Conservation (phyloP, 2,329 filamentous ascomycete species). For the Xylaria multiplex region DNA sequence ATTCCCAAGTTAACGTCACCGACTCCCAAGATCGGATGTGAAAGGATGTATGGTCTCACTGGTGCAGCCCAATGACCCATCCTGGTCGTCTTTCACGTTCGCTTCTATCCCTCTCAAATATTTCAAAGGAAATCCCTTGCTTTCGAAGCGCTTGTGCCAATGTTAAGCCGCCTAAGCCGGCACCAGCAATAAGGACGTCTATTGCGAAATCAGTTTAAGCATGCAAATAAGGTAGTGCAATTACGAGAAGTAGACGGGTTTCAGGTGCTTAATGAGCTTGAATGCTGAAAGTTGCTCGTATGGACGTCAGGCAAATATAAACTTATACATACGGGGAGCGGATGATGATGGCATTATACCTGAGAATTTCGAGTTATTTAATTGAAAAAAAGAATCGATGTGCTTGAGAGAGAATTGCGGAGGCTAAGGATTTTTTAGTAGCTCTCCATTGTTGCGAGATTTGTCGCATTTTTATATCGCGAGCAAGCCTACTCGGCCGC, state of each 20-base stretch:
- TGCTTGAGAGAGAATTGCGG: background rate
- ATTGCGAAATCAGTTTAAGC: background rate
- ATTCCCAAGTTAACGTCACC: background rate
- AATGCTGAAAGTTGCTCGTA: background rate
- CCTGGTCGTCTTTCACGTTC: slow-evolving; percentile 37
- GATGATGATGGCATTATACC: slow-evolving; percentile 23
- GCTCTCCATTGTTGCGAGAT: background rate
- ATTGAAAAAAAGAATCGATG: background rate
- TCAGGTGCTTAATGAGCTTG: too few species aligned
- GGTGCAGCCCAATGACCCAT: slow-evolving; percentile 41
- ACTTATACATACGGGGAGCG: slow-evolving; percentile 28
- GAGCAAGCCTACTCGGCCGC: background rate
- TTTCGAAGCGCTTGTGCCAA: slow-evolving; percentile 41
- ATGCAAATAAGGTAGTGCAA: background rate
- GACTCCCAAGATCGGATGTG: background rate
- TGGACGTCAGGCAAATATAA: background rate
- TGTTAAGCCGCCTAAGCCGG: slow-evolving; percentile 39
- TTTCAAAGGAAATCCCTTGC: slow-evolving; percentile 41
- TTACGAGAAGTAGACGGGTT: background rate
- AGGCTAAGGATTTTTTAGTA: background rate
- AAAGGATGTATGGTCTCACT: slow-evolving; percentile 25
- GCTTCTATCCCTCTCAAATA: slow-evolving; percentile 41
- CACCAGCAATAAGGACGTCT: slow-evolving; percentile 41
- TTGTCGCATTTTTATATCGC: slow-evolving; percentile 5
- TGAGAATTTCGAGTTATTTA: background rate